phyloP scores from a whole-genome alignment of 148 eudicot species.

The Talinum fruticosum region DNA sequence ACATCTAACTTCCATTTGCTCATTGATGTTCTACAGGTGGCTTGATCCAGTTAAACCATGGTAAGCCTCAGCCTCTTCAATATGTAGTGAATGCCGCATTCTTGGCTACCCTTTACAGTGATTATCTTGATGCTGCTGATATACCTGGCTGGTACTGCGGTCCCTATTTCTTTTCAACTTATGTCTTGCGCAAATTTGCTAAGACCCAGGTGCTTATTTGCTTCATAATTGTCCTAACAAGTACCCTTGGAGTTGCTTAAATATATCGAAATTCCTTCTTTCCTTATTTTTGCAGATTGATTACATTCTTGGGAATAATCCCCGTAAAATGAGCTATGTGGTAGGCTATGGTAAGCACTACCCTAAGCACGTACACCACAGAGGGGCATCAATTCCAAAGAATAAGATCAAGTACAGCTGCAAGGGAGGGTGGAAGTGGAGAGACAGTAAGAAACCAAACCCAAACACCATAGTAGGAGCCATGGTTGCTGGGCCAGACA shows the following conservation, averaged over 20 bases:
- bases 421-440: slow-evolving; percentile 96
- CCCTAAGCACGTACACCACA: slow-evolving; percentile 81
- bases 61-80: slow-evolving; percentile 91
- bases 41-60: slow-evolving; percentile 75
- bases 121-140: slow-evolving; percentile 82
- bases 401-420: slow-evolving; percentile 79
- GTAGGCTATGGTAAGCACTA: slow-evolving; percentile 73
- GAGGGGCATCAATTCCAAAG: slow-evolving; percentile 91
- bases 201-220: slow-evolving; percentile 57
- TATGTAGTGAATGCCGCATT: slow-evolving; percentile 95
- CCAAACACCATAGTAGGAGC: slow-evolving; percentile 76
- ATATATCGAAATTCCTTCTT: not conserved
- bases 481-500: slow-evolving; percentile 96
- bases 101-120: slow-evolving; percentile 75
- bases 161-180: slow-evolving; percentile 57
- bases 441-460: slow-evolving; percentile 66
- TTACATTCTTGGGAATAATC: slow-evolving; percentile 85
- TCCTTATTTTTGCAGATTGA: slow-evolving; percentile 48
- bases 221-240: not conserved
- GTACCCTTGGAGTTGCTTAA: not conserved
- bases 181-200: slow-evolving; percentile 68
- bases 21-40: slow-evolving; percentile 47
- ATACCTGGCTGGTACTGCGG: slow-evolving; percentile 94
- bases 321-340: slow-evolving; percentile 77
- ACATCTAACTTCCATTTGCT: not conserved